phyloP scores from a whole-genome alignment of 257 asterid species.

The Asclepias syriaca region DNA sequence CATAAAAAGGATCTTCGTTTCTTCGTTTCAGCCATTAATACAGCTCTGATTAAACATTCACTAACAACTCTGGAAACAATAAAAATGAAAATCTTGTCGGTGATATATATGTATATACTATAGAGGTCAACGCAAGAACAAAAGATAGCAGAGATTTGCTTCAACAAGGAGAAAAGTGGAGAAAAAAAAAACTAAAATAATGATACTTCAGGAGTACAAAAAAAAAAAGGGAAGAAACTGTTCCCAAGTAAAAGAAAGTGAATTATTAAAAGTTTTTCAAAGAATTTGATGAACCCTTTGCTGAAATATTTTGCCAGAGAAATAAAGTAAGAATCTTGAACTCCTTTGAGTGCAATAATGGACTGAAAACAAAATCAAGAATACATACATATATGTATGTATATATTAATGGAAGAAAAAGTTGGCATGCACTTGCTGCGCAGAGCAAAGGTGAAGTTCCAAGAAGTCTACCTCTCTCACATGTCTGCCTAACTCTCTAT shows the following conservation, averaged over 20 bases:
- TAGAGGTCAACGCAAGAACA: conserved; percentile 33
- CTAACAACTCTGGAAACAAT: background rate
- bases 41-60: conserved; percentile 9
- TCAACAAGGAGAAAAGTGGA: conserved; percentile 25
- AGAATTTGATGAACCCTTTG: background rate
- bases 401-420: background rate
- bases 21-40: conserved; percentile 27
- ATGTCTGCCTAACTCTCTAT: no score
- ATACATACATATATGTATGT: background rate
- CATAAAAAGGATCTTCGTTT: conserved; percentile 33
- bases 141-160: conserved; percentile 31
- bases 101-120: background rate
- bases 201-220: background rate
- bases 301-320: background rate
- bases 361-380: background rate
- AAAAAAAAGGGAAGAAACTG: background rate
- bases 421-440: background rate
- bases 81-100: background rate
- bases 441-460: background rate
- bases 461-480: no score
- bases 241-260: background rate
- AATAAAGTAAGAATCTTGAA: background rate
- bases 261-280: background rate
- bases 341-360: background rate
- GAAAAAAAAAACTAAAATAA: conserved; percentile 7